Evolutionary conservation across 352 stramenopile genomes (phyloP).

Genomic region (Aphanomyces stellatus): DNA sequence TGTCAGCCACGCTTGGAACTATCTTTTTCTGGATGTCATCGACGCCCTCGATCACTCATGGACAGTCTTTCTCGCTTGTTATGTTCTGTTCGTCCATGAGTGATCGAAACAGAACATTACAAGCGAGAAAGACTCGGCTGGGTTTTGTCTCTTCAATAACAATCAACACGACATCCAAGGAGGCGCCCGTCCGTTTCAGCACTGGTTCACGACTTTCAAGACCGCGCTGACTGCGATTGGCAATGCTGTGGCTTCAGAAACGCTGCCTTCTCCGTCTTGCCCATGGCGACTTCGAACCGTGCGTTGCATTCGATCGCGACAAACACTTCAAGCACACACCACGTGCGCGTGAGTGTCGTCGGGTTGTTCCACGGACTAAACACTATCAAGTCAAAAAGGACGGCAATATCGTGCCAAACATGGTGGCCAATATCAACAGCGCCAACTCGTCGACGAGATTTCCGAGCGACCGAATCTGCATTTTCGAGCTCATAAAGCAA

Average conservation of each 20-base stretch:
- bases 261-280: background rate
- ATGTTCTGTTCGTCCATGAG: too few relatives aligned
- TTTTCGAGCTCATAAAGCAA: background rate
- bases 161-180: background rate
- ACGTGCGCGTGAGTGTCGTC: background rate
- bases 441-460: background rate
- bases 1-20: background rate
- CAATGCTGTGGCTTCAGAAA: background rate
- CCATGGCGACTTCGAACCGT: background rate
- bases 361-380: background rate
- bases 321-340: background rate
- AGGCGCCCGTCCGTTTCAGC: background rate
- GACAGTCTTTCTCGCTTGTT: too few relatives aligned
- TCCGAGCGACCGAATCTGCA: background rate
- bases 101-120: background rate
- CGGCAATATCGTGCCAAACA: background rate
- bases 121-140: background rate
- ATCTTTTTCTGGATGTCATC: background rate
- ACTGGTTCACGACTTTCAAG: background rate
- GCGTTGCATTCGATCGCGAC: background rate
- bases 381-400: background rate
- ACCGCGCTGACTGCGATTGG: background rate
- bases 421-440: conserved; percentile 1
- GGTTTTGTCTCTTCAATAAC: background rate
- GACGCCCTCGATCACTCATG: background rate